Evolutionary conservation across 2,329 filamentous ascomycete species (phyloP), one percentile per base, ranked within the genome.

Genomic region (Ophiocordyceps australis): DNA sequence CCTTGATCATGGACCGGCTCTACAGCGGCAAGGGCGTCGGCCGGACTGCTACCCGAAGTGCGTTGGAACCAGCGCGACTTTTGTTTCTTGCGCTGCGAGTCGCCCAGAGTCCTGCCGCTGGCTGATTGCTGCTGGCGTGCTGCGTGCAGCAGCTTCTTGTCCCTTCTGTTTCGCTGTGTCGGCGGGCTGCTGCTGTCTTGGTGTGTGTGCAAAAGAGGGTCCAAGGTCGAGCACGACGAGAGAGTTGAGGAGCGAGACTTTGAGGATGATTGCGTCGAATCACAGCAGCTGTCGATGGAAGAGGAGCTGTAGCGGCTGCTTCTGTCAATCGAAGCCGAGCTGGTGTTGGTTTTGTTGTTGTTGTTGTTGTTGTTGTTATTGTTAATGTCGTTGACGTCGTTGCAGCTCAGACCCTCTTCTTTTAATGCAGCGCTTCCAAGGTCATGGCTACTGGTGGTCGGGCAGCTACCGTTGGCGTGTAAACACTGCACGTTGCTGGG

Each of bases 121-220:
- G 40, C 47, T 28, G 57, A 55, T 31, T 57, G 56, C 46, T 57
- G 54, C 32, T 54, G 39, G 32, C 59, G 52, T 35, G 54, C 55
- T 36, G 57, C 57, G 46, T 64, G 57, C 47, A 62, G 46, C 33
- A 56, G 54, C 43, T 58, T 50, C 38, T 57, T 57, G 51, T 60
- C 47, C 33, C 53, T 49, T 37, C 55, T 44, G 39, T 38, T 54
- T 32, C 55, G 49, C 28, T 47, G 37, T 34, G 42, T 44, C 20
- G 31, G 32, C 31, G 33, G 28, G 28, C 35, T 32, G 34, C 24
- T 23, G 38, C 33, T 18, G 17, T 14, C 14, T n/a, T 10, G n/a
- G 20, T 30, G 35, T 30, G 31, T 34, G 32, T 25, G 32, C 32
- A 24, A 12, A 20, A 6, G 26, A 11, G n/a, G n/a, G n/a, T n/a